Base-by-base conservation (phyloP, 352 stramenopile species). In the Phytophthora rubi region DNA sequence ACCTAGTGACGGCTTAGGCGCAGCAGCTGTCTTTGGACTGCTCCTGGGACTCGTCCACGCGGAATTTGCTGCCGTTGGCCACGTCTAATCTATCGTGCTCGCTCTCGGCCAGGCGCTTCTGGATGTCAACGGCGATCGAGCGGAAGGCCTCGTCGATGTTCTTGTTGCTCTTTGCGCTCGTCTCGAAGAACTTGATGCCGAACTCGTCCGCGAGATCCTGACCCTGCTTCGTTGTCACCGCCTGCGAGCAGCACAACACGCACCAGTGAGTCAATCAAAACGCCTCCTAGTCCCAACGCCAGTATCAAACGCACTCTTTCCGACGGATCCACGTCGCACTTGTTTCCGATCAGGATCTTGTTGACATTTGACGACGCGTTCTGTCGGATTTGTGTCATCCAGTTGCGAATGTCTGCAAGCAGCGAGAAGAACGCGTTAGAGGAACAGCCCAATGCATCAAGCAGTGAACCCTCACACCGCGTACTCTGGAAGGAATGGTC, bases 271-370 rank as follows among this genome's bases (percentile, higher is more conserved):
- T 53, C 13, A 18, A 21, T 10, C 10, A 5, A 21, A 23, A 2
- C 23, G 15, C 39, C 39, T 52, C 42, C 15, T 4, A n/a, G 42
- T 48, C 42, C n/a, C 21, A 48, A 23, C 16, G 42, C 42, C 13
- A 39, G 8, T 12, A 42, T 42, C 10, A 5, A 48, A 77, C 86
- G 61, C 66, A 98, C 95, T 73, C 98, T 94, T 70, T 99, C 92
- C 9, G 94, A 97, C n/a, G 85, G 79, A 67, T 98, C 90, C 18
- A 99, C 89, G 83, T 99, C 98, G 68, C 93, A 98, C 82, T 99
- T 99, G 91, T 99, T 99, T 53, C 97, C 98, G 28, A 99, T 97
- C 8, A 99, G 85, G 44, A 99, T 97, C 82, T 99, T 99, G 86
- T 99, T 99, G 26, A 99, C 96, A 84, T 99, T 99, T 71, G 98